phyloP scores from a whole-genome alignment of 179 eudicot genomes.

The Silene noctiflora region DNA sequence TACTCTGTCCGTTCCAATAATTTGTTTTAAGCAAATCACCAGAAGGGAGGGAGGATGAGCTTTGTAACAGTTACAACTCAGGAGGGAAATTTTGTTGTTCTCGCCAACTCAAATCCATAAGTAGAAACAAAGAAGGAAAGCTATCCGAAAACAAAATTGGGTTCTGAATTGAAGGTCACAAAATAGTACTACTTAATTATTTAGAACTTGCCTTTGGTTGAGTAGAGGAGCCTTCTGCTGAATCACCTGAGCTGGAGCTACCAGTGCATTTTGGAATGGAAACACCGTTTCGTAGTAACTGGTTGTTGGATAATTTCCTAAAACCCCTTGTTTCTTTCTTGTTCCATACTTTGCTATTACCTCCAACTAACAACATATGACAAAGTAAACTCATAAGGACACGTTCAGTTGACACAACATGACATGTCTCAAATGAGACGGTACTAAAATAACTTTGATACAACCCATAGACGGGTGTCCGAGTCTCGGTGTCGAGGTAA shows the following conservation, averaged over 20 bases:
- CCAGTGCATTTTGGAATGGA: constrained; percentile 52
- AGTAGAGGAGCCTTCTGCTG: constrained; percentile 34
- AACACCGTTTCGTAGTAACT: constrained; percentile 18
- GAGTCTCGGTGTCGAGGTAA: no score
- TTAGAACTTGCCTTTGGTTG: constrained; percentile 49
- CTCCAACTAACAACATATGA: constrained; percentile 17
- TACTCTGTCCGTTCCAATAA: no score
- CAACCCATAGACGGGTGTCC: no score
- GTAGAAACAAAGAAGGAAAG: background rate
- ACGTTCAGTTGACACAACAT: background rate
- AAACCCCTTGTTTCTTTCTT: constrained; percentile 21
- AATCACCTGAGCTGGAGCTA: constrained; percentile 43
- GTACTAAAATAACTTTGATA: no score
- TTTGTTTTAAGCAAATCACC: no score
- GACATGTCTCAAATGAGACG: background rate
- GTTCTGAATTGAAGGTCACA: no score
- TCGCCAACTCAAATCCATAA: background rate
- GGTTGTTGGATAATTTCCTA: constrained; percentile 22
- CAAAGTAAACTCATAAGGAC: background rate
- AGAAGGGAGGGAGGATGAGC: no score
- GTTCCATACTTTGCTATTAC: constrained; percentile 26
- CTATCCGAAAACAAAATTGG: no score
- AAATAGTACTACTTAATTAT: background rate
- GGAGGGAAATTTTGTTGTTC: no score
- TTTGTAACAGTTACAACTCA: no score